Base-by-base conservation (phyloP, 2,329 filamentous ascomycete genomes). In the Ophiostoma australiae region DNA sequence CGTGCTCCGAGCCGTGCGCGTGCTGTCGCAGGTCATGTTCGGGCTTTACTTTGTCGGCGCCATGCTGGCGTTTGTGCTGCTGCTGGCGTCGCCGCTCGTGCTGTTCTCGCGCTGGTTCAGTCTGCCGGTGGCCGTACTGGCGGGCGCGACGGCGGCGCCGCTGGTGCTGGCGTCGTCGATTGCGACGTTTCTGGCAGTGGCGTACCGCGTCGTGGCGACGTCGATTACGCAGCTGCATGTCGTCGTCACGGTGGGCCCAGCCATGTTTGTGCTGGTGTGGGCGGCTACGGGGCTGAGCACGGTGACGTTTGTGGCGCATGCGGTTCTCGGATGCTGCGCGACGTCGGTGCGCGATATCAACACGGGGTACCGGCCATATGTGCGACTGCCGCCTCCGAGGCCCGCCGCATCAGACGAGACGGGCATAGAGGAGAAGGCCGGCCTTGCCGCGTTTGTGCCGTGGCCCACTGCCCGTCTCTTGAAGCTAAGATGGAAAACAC, bases 211-310 rank as follows among this genome's bases (percentile, higher is more conserved):
- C 72, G 91, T 92, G 70, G 88, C 96, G 75, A 88, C 88, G 31
- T 85, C 85, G 4, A 88, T 91, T 76, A 84, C 85, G 2, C 88
- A 91, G 72, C 82, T 97, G 69, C 95, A 97, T 79, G 93, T 97
- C 75, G 78, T 81, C 11, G 91, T 90, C 3, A 80, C 85, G 3
- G 82, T 97, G 44, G 93, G 93, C 6, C 80, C 79, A 48, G 85
- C 87, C 74, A 94, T 97, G 91, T 87, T 97, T 76, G 90, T 82
- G 0, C 96, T 97, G 77, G 94, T 97, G 90, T 98, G 94, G 94
- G 86, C 93, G 37, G 91, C 90, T 0, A 85, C 89, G 0, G 87
- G 84, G 0, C 87, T 90, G 72, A 86, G 87, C 1, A 80, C 92
- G 5, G 76, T 94, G 27, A 90, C 90, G 0, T 94, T 91, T 76